These are phyloP conservation scores for Parmelia sp. DNA, from an alignment of 495 filamentous ascomycete species.

Conservation along the genomic window DNA sequence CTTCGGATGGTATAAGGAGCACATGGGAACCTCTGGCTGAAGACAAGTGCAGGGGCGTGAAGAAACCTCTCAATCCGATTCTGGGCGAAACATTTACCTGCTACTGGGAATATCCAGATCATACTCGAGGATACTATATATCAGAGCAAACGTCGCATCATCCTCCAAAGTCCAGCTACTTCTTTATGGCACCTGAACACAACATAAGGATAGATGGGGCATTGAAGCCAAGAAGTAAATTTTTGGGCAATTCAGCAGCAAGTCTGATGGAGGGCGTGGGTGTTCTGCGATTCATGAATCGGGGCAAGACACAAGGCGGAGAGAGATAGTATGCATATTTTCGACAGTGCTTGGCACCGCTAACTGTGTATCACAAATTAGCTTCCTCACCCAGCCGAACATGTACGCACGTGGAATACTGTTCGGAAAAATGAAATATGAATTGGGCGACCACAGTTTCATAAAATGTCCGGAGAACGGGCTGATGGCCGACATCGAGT, in stretches of 20 bases:
- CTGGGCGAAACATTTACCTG: slow-evolving; percentile 92
- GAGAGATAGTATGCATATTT: slow-evolving; percentile 74
- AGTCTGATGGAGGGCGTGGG: slow-evolving; percentile 98
- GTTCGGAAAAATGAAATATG: slow-evolving; percentile 99
- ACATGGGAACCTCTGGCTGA: slow-evolving; percentile 23
- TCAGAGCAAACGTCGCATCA: slow-evolving; percentile 96
- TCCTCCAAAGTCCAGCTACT: slow-evolving; percentile 97
- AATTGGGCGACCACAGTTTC: slow-evolving; percentile 92
- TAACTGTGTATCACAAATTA: slow-evolving; percentile 28
- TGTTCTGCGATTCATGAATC: slow-evolving; percentile 75
- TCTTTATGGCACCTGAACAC: slow-evolving; percentile 96
- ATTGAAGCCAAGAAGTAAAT: slow-evolving; percentile 92
- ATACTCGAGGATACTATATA: slow-evolving; percentile 87
- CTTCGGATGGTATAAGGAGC: background rate
- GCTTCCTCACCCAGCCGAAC: slow-evolving; percentile 91
- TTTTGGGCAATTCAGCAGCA: slow-evolving; percentile 93
- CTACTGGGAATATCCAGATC: slow-evolving; percentile 89
- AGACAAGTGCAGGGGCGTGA: slow-evolving; percentile 67
- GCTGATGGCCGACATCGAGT: slow-evolving; percentile 88
- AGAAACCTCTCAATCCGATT: slow-evolving; percentile 96
- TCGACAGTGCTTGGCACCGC: background rate
- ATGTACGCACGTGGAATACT: slow-evolving; percentile 98
- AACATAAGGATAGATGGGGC: slow-evolving; percentile 93
- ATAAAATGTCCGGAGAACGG: slow-evolving; percentile 86
- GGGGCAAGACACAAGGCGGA: slow-evolving; percentile 56